phyloP scores from a whole-genome alignment of 176 grass and related monocot species.

The Triticum dicoccoides region DNA sequence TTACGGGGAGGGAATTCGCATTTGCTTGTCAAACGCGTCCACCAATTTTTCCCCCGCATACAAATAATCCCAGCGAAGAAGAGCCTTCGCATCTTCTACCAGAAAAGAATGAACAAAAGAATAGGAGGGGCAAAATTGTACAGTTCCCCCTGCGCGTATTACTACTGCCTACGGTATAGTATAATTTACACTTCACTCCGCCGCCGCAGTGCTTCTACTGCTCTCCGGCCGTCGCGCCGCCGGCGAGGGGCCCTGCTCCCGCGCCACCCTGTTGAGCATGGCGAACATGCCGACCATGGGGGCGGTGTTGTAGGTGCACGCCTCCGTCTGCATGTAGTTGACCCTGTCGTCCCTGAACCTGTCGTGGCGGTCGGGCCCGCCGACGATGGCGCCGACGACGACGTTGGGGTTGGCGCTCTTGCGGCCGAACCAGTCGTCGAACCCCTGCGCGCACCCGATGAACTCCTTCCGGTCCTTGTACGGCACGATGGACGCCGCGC shows the following conservation, averaged over 20 bases:
- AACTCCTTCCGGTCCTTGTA: constrained; percentile 45
- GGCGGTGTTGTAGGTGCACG: constrained; percentile 46
- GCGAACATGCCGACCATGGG: constrained; percentile 58
- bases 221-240: not conserved
- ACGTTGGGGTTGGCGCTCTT: constrained; percentile 54
- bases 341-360: constrained; percentile 47
- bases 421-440: constrained; percentile 54
- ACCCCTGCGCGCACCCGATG: constrained; percentile 63
- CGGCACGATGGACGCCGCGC: constrained; percentile 63
- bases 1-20: constrained; percentile 32
- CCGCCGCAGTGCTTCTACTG: not conserved
- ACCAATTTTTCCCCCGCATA: constrained; percentile 9
- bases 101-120: constrained; percentile 51
- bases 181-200: constrained; percentile 42
- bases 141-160: not conserved
- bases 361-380: constrained; percentile 56
- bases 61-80: constrained; percentile 41
- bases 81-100: constrained; percentile 30
- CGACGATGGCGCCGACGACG: constrained; percentile 67
- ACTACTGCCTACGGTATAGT: constrained; percentile 31
- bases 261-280: constrained; percentile 50
- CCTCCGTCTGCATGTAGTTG: constrained; percentile 62
- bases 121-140: constrained; percentile 54
- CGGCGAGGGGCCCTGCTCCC: not conserved
- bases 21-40: constrained; percentile 41